Evolutionary conservation across 805 yeast species (phyloP), one percentile per base, ranked within the genome.

Genomic region (Pichia nakasei): DNA sequence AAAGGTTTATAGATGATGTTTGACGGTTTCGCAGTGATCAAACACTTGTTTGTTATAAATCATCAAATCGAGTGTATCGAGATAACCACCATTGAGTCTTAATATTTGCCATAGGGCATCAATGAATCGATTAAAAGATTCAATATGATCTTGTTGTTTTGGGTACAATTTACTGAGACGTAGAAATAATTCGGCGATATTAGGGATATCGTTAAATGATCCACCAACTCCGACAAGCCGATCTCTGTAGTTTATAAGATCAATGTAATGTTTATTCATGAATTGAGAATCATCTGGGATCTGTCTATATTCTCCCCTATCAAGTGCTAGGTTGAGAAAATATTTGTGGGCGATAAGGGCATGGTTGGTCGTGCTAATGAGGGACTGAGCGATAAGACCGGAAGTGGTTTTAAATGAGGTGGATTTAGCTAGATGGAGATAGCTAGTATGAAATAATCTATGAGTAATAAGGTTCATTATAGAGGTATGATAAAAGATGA

Each of bases 11-110:
- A 42, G 37, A 15, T 20, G 21, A 37, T 54, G 52, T 37, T 48
- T 41, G 36, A 49, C 44, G 40, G 52, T 55, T 43, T 72, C 75
- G 46, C 72, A 65, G 20, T 55, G 55, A 39, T 74, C 75, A 52
- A 75, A 75, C 11, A 66, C 64, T 45, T 59, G 55, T 43, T 73
- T 75, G 48, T 73, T 75, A 41, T 74, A 71, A 19, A 76, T 54
- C 35, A 80, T 54, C 1, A 80, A 65, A 52, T 81, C 87, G 52
- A 81, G 68, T 12, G 76, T 68, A 42, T 73, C 73, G 2, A 80
- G 66, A 51, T 77, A 73, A 1, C 80, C 82, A 17, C 82, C 81
- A 52, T 81, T 80, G 29, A 75, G 51, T 17, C 61, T 58, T 36
- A 74, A 57, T 29, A 79, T 64, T 45, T 67, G 53, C 51, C 66